A percentile compares a stretch with the other conserved stretches of the same genome.
Evolutionary conservation across 192 early-diverging fungal genomes (phyloP).

Genomic region (Chytriomyces hyalinus): DNA sequence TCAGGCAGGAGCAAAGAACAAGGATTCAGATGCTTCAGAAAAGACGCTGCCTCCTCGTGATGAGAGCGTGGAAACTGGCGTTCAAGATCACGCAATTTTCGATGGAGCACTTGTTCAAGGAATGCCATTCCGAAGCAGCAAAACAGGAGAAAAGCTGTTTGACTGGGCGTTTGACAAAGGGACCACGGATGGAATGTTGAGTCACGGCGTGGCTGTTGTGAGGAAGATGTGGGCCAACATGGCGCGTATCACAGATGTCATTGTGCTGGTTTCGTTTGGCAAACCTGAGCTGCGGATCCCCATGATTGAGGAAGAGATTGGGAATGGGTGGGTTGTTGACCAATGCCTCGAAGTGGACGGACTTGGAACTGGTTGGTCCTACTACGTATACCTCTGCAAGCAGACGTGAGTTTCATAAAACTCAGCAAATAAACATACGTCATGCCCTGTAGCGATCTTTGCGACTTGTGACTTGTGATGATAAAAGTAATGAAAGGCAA

Average conservation of each 20-base stretch:
- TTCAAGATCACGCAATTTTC: slow-evolving; percentile 13
- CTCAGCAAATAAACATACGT: too few relatives aligned
- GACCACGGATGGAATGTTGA: slow-evolving; percentile 34
- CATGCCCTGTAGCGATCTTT: too few relatives aligned
- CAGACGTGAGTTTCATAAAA: not conserved
- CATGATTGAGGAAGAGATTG: slow-evolving; percentile 31
- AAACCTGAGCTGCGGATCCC: slow-evolving; percentile 21
- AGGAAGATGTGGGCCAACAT: slow-evolving; percentile 10
- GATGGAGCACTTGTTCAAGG: not conserved
- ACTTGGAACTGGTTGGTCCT: not conserved
- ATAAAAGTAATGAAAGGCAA: too few relatives aligned
- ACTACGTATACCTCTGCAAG: slow-evolving; percentile 12
- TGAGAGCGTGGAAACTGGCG: not conserved
- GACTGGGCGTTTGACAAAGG: slow-evolving; percentile 40
- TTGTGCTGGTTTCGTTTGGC: slow-evolving; percentile 34
- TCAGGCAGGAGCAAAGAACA: not conserved
- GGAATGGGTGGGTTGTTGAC: slow-evolving; percentile 26
- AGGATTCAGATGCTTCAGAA: too few relatives aligned
- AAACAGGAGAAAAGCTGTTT: slow-evolving; percentile 1
- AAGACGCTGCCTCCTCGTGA: too few relatives aligned
- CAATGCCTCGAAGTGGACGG: slow-evolving; percentile 29
- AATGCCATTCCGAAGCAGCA: slow-evolving; percentile 2
- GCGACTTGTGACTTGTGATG: too few relatives aligned
- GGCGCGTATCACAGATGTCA: slow-evolving; percentile 4
- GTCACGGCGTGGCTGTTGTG: slow-evolving; percentile 23